These are phyloP conservation scores for Ophiostoma piceae DNA, from an alignment of 2,329 filamentous ascomycete species.

Conservation along the genomic window DNA sequence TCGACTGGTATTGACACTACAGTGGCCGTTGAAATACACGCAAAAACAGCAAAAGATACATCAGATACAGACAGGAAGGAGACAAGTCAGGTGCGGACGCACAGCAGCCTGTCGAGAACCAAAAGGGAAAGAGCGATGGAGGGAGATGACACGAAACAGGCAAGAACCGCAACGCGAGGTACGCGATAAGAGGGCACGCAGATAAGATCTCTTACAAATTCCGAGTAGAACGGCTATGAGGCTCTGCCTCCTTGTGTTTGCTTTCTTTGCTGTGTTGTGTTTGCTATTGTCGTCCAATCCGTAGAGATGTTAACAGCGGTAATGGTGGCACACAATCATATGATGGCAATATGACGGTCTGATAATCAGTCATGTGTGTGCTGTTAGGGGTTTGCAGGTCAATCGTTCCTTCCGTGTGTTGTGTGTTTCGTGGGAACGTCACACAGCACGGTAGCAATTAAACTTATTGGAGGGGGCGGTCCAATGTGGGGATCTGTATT, in stretches of 20 bases:
- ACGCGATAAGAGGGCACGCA: not conserved
- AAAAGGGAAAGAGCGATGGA: not conserved
- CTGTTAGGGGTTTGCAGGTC: not conserved
- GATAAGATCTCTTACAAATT: not conserved
- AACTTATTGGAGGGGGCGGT: slow-evolving; percentile 1
- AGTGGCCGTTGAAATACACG: not conserved
- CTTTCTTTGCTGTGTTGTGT: not conserved
- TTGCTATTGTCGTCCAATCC: not conserved
- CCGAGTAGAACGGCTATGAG: not conserved
- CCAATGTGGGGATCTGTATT: not conserved
- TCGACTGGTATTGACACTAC: too few species aligned
- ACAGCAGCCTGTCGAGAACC: not conserved
- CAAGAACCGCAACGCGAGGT: not conserved
- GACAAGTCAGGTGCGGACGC: not conserved
- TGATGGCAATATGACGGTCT: not conserved
- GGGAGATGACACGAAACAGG: not conserved
- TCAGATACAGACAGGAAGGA: too few species aligned
- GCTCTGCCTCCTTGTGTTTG: not conserved
- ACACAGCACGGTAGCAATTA: not conserved
- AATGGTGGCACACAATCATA: not conserved
- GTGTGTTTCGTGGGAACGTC: not conserved
- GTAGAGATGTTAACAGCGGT: not conserved
- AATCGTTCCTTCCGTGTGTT: not conserved
- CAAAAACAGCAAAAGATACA: not conserved
- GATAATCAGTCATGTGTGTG: not conserved